These are phyloP conservation scores for Pseudevernia furfuracea DNA, from an alignment of 495 filamentous ascomycete genomes.

Conservation along the genomic window DNA sequence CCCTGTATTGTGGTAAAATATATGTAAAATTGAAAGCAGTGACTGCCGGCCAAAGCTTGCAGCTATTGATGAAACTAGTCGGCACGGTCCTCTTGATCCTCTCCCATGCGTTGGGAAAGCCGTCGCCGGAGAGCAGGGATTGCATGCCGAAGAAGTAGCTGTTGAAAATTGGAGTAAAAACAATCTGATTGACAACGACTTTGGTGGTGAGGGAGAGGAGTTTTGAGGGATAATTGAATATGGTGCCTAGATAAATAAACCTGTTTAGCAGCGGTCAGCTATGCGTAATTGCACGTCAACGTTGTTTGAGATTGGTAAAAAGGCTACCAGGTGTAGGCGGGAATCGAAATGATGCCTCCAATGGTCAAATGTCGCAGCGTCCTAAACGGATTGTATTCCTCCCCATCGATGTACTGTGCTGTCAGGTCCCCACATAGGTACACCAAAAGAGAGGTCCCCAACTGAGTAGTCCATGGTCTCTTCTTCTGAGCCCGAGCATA, in stretches of 20 bases:
- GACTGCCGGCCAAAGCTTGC: conserved; percentile 86
- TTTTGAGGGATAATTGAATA: conserved; percentile 75
- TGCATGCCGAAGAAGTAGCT: conserved; percentile 90
- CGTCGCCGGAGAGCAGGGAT: conserved; percentile 51
- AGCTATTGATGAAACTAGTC: conserved; percentile 64
- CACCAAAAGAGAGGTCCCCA: conserved; percentile 65
- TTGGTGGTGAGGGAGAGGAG: conserved; percentile 62
- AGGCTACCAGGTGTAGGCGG: conserved; percentile 67
- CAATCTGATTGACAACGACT: conserved; percentile 70
- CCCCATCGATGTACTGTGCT: conserved; percentile 53
- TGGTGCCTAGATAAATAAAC: conserved; percentile 72
- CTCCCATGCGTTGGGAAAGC: conserved; percentile 53
- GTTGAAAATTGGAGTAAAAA: conserved; percentile 84
- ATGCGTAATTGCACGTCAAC: neutral
- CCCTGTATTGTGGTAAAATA: conserved; percentile 67
- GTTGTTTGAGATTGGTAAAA: neutral
- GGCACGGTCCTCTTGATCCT: conserved; percentile 71
- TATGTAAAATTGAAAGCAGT: conserved; percentile 84
- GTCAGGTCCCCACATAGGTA: conserved; percentile 74
- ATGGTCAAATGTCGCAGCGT: conserved; percentile 67
- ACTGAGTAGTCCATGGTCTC: conserved; percentile 69
- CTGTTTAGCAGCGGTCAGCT: conserved; percentile 32
- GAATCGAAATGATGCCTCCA: conserved; percentile 63
- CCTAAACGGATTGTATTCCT: conserved; percentile 60
- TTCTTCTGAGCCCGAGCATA: conserved; percentile 64